These are phyloP conservation scores for Phyllosticta citriasiana DNA, from an alignment of 2,329 filamentous ascomycete genomes.

Conservation along the genomic window DNA sequence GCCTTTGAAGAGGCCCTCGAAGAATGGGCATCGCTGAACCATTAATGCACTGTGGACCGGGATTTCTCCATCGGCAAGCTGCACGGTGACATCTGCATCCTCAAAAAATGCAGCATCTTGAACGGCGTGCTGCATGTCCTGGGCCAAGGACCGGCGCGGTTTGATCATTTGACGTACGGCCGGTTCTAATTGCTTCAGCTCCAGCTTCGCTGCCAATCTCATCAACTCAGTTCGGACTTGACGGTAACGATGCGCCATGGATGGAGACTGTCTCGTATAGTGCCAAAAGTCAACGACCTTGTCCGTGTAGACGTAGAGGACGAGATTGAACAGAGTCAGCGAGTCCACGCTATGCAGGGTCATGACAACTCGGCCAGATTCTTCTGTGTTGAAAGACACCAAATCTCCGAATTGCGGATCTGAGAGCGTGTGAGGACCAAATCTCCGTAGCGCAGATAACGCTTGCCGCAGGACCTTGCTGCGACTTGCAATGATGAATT, in stretches of 20 bases:
- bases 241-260: constrained; percentile 62
- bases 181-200: constrained; percentile 62
- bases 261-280: constrained; percentile 54
- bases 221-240: constrained; percentile 79
- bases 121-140: constrained; percentile 62
- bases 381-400: constrained; percentile 45
- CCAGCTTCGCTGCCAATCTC: constrained; percentile 64
- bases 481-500: constrained; percentile 67
- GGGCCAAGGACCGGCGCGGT: constrained; percentile 52
- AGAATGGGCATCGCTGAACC: constrained; percentile 83
- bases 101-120: constrained; percentile 62
- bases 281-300: constrained; percentile 78
- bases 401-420: constrained; percentile 43
- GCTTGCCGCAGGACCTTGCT: constrained; percentile 54
- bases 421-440: constrained; percentile 39
- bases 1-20: constrained; percentile 81
- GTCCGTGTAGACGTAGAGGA: constrained; percentile 74
- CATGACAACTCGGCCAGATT: constrained; percentile 46
- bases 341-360: constrained; percentile 64
- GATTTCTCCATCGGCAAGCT: constrained; percentile 63
- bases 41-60: constrained; percentile 68
- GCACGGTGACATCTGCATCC: constrained; percentile 68
- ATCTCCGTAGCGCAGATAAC: constrained; percentile 48
- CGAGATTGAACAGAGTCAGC: constrained; percentile 67
- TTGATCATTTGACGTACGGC: constrained; percentile 66